Evolutionary conservation across 1,139 yeast genomes (phyloP).

Genomic region (Casaregolazyma lundiana): DNA sequence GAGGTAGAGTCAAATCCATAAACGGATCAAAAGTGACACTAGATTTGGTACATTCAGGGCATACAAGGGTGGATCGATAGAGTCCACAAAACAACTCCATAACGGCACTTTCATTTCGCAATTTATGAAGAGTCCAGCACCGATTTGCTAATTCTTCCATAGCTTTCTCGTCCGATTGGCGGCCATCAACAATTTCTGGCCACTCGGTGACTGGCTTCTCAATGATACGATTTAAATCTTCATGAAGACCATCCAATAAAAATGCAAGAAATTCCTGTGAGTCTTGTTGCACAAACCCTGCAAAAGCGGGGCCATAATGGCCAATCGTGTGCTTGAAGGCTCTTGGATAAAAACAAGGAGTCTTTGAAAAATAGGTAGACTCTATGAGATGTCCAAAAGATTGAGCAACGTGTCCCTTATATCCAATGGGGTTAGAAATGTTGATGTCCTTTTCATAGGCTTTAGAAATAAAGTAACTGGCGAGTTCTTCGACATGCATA

Average conservation of each 20-base stretch:
- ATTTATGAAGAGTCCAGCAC: constrained; percentile 78
- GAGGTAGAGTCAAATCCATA: constrained; percentile 82
- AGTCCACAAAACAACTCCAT: constrained; percentile 85
- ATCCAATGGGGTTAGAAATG: constrained; percentile 75
- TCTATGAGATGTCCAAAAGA: constrained; percentile 66
- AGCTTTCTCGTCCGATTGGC: constrained; percentile 50
- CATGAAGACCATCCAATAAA: constrained; percentile 87
- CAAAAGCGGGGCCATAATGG: constrained; percentile 71
- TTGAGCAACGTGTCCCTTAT: constrained; percentile 71
- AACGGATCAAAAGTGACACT: constrained; percentile 94
- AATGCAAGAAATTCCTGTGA: constrained; percentile 93
- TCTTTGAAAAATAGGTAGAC: constrained; percentile 43
- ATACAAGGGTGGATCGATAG: constrained; percentile 81
- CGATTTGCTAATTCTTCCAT: constrained; percentile 59
- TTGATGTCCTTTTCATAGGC: constrained; percentile 68
- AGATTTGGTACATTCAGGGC: constrained; percentile 78
- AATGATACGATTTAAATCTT: constrained; percentile 78
- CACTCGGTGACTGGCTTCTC: constrained; percentile 85
- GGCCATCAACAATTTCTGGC: constrained; percentile 69
- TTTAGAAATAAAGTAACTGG: constrained; percentile 54
- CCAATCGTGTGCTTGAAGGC: constrained; percentile 80
- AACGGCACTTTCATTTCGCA: constrained; percentile 80
- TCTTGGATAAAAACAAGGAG: constrained; percentile 48
- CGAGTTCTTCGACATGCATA: constrained; percentile 79
- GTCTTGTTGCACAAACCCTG: constrained; percentile 90